phyloP scores from a whole-genome alignment of 140 eudicot species.

The Stevia rebaudiana region DNA sequence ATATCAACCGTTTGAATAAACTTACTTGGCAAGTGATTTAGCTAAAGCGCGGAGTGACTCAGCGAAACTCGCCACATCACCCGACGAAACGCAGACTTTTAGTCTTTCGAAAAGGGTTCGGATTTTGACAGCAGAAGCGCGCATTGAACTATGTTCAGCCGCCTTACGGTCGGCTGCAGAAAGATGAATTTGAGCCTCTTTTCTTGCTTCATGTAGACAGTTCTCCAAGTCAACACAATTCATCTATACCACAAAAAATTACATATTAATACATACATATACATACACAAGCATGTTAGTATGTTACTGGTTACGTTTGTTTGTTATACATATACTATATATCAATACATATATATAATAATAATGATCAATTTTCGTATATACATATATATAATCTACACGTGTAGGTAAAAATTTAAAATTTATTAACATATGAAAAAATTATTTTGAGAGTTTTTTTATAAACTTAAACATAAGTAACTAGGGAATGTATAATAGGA shows the following conservation, averaged over 20 bases:
- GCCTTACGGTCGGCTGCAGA: constrained; percentile 86
- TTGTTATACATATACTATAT: no score
- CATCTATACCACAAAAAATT: constrained; percentile 48
- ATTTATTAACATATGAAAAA: no score
- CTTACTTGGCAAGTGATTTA: constrained; percentile 74
- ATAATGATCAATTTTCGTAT: no score
- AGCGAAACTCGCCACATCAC: constrained; percentile 52
- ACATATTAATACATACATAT: no score
- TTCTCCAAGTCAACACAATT: constrained; percentile 82
- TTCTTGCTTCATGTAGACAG: constrained; percentile 79
- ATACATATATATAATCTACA: no score
- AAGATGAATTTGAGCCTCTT: constrained; percentile 89
- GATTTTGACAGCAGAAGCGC: constrained; percentile 68
- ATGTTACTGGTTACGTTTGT: no score
- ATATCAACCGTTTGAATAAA: neutral
- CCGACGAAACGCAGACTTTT: constrained; percentile 55
- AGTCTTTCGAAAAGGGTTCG: constrained; percentile 78
- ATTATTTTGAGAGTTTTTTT: no score
- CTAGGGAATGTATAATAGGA: no score
- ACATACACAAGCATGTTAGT: no score
- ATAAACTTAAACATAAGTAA: no score
- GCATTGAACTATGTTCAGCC: constrained; percentile 66
- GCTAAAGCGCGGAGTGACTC: constrained; percentile 72
- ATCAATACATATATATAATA: no score
- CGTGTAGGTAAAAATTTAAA: no score